Evolutionary conservation across 768 basidiomycete species (phyloP), one percentile per base, ranked within the genome.

Genomic region (Lenzites betulinus): DNA sequence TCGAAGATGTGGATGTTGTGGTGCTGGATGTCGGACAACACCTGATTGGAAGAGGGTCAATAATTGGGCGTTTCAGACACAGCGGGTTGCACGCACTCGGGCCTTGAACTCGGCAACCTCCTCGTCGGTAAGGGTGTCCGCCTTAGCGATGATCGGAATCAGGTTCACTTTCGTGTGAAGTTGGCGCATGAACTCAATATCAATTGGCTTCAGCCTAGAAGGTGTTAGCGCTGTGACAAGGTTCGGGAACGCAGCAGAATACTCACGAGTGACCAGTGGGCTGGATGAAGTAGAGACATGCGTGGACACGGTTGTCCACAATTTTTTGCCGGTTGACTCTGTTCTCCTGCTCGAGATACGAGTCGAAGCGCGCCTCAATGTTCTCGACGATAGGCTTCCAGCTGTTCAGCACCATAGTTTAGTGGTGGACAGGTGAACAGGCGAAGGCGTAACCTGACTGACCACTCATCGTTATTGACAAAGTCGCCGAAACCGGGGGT

Each of bases 401-500:
- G 75, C 96, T 97, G 66, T 38, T 33, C 25, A 23, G 54, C 49
- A 63, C 47, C 28, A 49, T 22, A 61, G 51, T 16, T 51, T 7
- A 30, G 58, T 38, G 53, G 65, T 69, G 64, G 33, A 66, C 64
- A 63, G 43, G 67, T 64, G 54, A 66, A 50, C 51, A 22, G 18
- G 35, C 43, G 49, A n/a, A n/a, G n/a, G n/a, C n/a, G 46, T 25
- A 33, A 15, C 38, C 35, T 12, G 41, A 52, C 77, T 65, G 64
- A 93, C 94, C 95, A 95, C 71, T 97, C 94, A 68, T 97, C 93
- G 74, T 99, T 99, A 82, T 99, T 98, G 72, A 98, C 95, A 75
- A 97, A 98, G 75, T 99, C 97, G 62, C 97, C 97, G 71, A 98
- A 99, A 35, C 97, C 97, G 58, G 97, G 97, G 28, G 95, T 99